Conservation (phyloP, 2,329 filamentous ascomycete species). For the Onygena corvina region DNA sequence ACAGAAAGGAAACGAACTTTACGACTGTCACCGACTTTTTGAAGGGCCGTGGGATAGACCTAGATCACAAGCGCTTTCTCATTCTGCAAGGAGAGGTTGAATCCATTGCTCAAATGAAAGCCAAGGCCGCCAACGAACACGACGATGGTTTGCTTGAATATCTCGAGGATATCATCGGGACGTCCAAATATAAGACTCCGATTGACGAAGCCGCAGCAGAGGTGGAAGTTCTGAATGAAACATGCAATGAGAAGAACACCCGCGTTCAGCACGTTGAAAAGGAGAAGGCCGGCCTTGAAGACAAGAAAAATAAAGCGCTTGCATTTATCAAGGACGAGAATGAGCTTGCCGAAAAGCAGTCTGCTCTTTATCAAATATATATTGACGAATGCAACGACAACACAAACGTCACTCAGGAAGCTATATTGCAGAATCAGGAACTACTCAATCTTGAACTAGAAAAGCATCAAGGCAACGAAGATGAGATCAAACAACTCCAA, state of each 20-base stretch:
- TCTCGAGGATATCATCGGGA: slow-evolving; percentile 95
- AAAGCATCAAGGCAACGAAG: slow-evolving; percentile 80
- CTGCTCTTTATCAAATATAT: slow-evolving; percentile 83
- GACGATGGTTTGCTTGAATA: slow-evolving; percentile 95
- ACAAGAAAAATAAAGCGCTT: slow-evolving; percentile 91
- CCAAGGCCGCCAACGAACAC: slow-evolving; percentile 87
- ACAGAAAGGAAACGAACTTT: slow-evolving; percentile 79
- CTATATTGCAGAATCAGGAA: slow-evolving; percentile 78
- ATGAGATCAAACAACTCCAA: slow-evolving; percentile 79
- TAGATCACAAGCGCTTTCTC: slow-evolving; percentile 95
- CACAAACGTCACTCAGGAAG: slow-evolving; percentile 74
- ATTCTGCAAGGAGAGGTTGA: slow-evolving; percentile 97
- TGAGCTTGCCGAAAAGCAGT: slow-evolving; percentile 78
- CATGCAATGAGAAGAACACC: slow-evolving; percentile 87
- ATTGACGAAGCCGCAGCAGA: slow-evolving; percentile 89
- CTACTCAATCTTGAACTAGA: slow-evolving; percentile 77
- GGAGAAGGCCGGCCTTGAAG: slow-evolving; percentile 81
- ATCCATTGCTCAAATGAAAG: slow-evolving; percentile 98
- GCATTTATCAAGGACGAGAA: slow-evolving; percentile 87
- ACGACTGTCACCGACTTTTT: slow-evolving; percentile 80
- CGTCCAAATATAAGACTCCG: slow-evolving; percentile 92
- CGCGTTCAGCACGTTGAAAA: slow-evolving; percentile 97
- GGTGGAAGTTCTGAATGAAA: slow-evolving; percentile 84
- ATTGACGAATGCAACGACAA: slow-evolving; percentile 82
- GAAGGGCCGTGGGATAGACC: slow-evolving; percentile 76